Percentiles rank a stretch among this genome's conserved stretches.
phyloP scores from a whole-genome alignment of 371 early-diverging fungal genomes.

The Funneliformis caledonium region DNA sequence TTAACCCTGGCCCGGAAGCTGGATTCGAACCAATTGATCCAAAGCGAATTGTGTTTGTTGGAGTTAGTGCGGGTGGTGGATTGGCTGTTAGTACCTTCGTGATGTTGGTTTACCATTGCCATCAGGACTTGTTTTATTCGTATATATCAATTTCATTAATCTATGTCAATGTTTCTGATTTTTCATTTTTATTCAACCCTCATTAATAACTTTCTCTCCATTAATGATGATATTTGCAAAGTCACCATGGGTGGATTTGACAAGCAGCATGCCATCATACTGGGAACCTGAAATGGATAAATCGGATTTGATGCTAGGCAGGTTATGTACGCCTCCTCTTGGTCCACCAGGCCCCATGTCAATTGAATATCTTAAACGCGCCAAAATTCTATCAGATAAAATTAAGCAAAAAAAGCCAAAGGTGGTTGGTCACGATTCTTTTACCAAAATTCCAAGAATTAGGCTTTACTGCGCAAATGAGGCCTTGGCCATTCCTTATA shows the following conservation, averaged over 20 bases:
- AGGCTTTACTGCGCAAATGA: neutral
- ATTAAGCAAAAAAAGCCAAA: conserved; percentile 26
- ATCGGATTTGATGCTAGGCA: conserved; percentile 45
- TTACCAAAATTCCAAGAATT: conserved; percentile 3
- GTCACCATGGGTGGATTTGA: conserved; percentile 51
- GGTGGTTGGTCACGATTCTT: neutral
- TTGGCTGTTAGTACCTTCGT: conserved; percentile 49
- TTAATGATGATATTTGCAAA: neutral
- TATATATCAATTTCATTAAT: neutral
- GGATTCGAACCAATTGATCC: conserved; percentile 48
- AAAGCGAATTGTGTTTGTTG: conserved; percentile 52
- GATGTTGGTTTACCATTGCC: conserved; percentile 44
- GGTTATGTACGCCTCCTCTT: conserved; percentile 7
- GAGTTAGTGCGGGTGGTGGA: conserved; percentile 68
- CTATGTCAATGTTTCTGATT: neutral
- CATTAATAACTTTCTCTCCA: too few relatives aligned
- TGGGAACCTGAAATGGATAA: conserved; percentile 33
- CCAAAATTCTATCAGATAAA: conserved; percentile 43
- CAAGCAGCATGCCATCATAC: conserved; percentile 46
- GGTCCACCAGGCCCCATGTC: neutral
- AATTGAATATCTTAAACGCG: neutral
- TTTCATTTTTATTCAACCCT: neutral
- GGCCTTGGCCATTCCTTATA: conserved; percentile 52
- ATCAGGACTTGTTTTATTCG: conserved; percentile 37
- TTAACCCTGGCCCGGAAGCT: conserved; percentile 55